These are phyloP conservation scores for Dipteronia sinensis DNA, from an alignment of 345 rosid genomes.

Conservation along the genomic window DNA sequence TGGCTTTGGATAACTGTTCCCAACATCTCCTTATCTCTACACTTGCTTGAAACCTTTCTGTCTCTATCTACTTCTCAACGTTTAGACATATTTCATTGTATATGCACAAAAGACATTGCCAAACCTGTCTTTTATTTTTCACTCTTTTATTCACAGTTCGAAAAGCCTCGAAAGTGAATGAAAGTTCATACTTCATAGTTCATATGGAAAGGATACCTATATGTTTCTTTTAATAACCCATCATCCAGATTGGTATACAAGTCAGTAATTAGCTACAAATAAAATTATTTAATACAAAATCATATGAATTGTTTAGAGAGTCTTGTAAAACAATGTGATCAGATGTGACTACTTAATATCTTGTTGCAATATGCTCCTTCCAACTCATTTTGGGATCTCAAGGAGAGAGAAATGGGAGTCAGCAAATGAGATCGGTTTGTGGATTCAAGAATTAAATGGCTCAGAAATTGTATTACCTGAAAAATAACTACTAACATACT, in stretches of 20 bases:
- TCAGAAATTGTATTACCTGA: not conserved
- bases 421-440: not conserved
- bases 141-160: too few species aligned
- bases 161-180: too few species aligned
- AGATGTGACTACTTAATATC: not conserved
- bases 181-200: too few species aligned
- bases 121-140: too few species aligned
- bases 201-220: not conserved
- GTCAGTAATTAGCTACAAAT: not conserved
- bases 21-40: too few species aligned
- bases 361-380: not conserved
- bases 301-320: not conserved
- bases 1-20: too few species aligned
- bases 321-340: too few species aligned
- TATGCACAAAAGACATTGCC: too few species aligned
- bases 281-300: conserved; percentile 6
- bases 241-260: conserved; percentile 6
- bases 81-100: too few species aligned
- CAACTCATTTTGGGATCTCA: not conserved
- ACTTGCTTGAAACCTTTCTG: too few species aligned
- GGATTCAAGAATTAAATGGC: not conserved
- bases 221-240: not conserved
- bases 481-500: not conserved
- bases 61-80: too few species aligned
- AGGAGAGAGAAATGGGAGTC: not conserved